Evolutionary conservation across 805 yeast genomes (phyloP), one percentile per base, ranked within the genome.

Genomic region (Torulaspora gathmanii): DNA sequence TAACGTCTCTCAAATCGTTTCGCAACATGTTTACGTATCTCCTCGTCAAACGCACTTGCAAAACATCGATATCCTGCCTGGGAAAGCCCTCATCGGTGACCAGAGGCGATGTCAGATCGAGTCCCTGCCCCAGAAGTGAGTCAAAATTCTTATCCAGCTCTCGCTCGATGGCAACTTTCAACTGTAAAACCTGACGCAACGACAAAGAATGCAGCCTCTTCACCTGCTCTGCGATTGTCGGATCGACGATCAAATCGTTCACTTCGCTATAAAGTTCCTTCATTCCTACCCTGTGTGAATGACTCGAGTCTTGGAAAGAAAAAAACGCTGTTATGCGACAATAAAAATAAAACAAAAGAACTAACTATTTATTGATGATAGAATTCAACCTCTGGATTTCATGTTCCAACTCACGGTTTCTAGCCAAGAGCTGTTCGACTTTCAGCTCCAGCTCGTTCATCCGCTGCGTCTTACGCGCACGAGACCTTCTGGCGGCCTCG

Each of bases 401-500:
- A 15, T 68, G 69, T 51, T 75, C 81, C 54, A 88, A 74, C 6
- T 66, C 71, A 36, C 71, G 61, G 67, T 88, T 89, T 55, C 73
- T 80, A 22, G 68, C 61, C 38, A 83, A 54, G 52, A 90, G 71
- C 26, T 66, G 75, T 53, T 82, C 87, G 43, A 89, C 93, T 65
- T 79, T 80, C 19, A 68, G 78, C 68, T 90, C 97, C 63, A 90
- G 72, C 64, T 86, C 91, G 49, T 68, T 58, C 87, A 90, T 85
- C 66, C 95, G 79, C 65, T 86, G 86, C 82, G 85, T 81, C 68
- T 90, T 88, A 65, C 95, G 80, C 19, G 96, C 96, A 60, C 97
- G 76, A 22, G 96, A 88, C 62, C 96, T 79, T 67, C 97, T 81
- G 6, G 97, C 97, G 55, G 98, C 97, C 64, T 89, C 96, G 39